Base-by-base conservation (phyloP, 2,329 filamentous ascomycete species). In the Scedosporium apiospermum region DNA sequence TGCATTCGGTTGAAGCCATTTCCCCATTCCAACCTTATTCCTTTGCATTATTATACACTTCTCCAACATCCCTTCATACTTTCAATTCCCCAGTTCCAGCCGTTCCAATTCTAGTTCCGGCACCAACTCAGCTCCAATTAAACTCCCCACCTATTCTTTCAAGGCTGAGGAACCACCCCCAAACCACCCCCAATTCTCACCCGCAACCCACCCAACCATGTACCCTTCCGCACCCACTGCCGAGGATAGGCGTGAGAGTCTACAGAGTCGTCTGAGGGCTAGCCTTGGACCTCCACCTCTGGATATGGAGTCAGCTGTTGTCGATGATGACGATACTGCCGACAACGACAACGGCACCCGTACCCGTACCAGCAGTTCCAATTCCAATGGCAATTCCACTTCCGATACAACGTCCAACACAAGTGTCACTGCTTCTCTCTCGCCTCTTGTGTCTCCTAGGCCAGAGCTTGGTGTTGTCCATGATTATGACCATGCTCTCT, bases 401-500 rank as follows among this genome's bases (percentile, higher is more conserved):
- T 16, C 27, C 55, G 34, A 38, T 58, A 38, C 55, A 14, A 41
- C 14, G 12, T 41, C 55, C 16, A 41, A 34, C 34, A 23, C 34
- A 18, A 59, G 18, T 57, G 46, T 44, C 18, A 42, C 49, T 18
- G 26, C 46, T 12, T 38, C 18, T 7, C 26, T 57, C 60, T 42
- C 60, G 26, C 27, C 27, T 44, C 16, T 34, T 30, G 21, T 60
- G 23, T 42, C 18, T 46, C 42, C 58, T 14, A 14, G 49, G 30
- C 60, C 60, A 6, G 60, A 61, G 60, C 60, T 61, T 26, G 60
- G 60, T 41, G 27, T 61, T 4, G 60, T 41, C 21, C 49, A 55
- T 16, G 60, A 61, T 57, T 51, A 57, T 38, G 30, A 44, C 27
- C 7, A 51, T 26, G 30, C 60, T 26, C 41, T 58, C 18, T 26